phyloP scores from a whole-genome alignment of 2,329 filamentous ascomycete species.

The Aspergillus novofumigatus region DNA sequence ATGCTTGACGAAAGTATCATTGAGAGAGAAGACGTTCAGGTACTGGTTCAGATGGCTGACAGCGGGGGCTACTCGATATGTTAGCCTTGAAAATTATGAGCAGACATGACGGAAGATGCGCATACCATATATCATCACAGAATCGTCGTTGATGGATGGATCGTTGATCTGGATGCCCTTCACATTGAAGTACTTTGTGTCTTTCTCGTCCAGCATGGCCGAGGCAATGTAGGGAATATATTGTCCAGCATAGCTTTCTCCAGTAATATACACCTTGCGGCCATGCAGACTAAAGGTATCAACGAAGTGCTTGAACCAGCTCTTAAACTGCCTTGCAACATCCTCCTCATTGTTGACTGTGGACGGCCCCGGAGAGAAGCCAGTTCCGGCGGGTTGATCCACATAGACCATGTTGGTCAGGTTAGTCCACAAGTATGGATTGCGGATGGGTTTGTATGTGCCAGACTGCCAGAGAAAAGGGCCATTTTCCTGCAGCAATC shows the following conservation, averaged over 20 bases:
- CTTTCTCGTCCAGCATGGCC: slow-evolving; percentile 65
- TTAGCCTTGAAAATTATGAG: neutral
- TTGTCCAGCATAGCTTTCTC: slow-evolving; percentile 66
- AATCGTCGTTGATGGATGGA: slow-evolving; percentile 56
- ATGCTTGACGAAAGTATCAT: slow-evolving; percentile 36
- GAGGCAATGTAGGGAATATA: slow-evolving; percentile 70
- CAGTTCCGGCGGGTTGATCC: slow-evolving; percentile 51
- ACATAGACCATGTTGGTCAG: slow-evolving; percentile 69
- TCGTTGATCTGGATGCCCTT: slow-evolving; percentile 69
- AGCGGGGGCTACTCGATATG: slow-evolving; percentile 25
- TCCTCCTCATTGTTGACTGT: slow-evolving; percentile 65
- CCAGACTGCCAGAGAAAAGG: slow-evolving; percentile 68
- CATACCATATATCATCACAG: slow-evolving; percentile 47
- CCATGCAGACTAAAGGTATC: slow-evolving; percentile 64
- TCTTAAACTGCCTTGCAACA: slow-evolving; percentile 66
- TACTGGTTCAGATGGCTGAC: slow-evolving; percentile 42
- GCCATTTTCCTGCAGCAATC: slow-evolving; percentile 70
- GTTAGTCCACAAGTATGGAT: slow-evolving; percentile 67
- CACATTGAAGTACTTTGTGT: slow-evolving; percentile 64
- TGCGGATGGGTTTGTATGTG: slow-evolving; percentile 60
- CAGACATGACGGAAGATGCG: neutral
- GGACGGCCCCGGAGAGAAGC: slow-evolving; percentile 63
- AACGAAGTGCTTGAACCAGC: slow-evolving; percentile 73
- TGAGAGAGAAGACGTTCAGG: slow-evolving; percentile 39
- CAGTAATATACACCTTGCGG: slow-evolving; percentile 68